phyloP scores from a whole-genome alignment of 306 rosid genomes.

The Glycyrrhiza uralensis region DNA sequence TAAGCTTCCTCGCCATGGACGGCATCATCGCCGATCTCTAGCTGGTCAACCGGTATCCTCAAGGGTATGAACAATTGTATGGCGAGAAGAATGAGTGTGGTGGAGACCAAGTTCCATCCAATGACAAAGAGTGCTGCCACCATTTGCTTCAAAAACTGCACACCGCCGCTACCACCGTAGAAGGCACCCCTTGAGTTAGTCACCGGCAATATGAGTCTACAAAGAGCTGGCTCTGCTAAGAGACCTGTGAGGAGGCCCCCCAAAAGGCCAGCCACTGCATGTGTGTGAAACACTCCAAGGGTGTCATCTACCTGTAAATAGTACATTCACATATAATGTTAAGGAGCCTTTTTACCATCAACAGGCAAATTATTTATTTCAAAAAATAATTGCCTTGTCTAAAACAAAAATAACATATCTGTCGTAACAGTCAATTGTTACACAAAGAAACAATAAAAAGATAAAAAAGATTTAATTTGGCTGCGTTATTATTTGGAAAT shows the following conservation, averaged over 20 bases:
- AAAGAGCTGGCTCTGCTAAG: conserved; percentile 26
- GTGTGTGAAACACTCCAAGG: conserved; percentile 28
- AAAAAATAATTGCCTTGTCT: not conserved
- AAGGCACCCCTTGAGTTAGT: conserved; percentile 25
- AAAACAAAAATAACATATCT: too few relatives aligned
- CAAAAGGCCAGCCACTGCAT: conserved; percentile 25
- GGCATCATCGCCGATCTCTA: conserved; percentile 17
- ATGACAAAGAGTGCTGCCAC: conserved; percentile 9
- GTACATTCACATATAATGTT: not conserved
- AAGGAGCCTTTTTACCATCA: not conserved
- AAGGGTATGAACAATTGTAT: conserved; percentile 18
- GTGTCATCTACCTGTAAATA: conserved; percentile 18
- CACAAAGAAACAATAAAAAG: too few relatives aligned
- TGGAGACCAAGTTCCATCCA: conserved; percentile 26
- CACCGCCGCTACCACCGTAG: not conserved
- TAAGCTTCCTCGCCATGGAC: conserved; percentile 27
- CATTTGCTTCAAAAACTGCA: conserved; percentile 4
- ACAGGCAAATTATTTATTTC: too few relatives aligned
- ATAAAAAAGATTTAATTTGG: too few relatives aligned
- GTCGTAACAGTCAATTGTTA: too few relatives aligned
- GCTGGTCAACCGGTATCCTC: conserved; percentile 17
- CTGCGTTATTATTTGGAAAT: not conserved
- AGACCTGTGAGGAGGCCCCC: conserved; percentile 22
- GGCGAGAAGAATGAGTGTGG: conserved; percentile 21
- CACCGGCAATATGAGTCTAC: conserved; percentile 14